Percentiles rank a stretch among this genome's conserved stretches.
These are phyloP conservation scores for Russula sp. DNA, from an alignment of 768 basidiomycete genomes.

Conservation along the genomic window DNA sequence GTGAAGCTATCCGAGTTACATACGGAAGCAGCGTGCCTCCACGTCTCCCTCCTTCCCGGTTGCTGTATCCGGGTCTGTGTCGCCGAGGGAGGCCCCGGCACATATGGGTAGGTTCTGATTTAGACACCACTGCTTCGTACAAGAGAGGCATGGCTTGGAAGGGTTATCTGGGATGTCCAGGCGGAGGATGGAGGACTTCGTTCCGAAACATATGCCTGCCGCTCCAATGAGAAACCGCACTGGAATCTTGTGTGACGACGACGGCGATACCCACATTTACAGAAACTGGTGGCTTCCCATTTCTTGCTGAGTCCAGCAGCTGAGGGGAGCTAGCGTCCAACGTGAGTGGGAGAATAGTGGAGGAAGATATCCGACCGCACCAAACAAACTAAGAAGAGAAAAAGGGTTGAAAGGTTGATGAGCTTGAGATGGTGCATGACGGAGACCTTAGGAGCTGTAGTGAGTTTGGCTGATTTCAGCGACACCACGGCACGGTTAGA, in stretches of 20 bases:
- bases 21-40: conserved; percentile 93
- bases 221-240: background rate
- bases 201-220: conserved; percentile 84
- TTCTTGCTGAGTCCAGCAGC: conserved; percentile 47
- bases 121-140: conserved; percentile 93
- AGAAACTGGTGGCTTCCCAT: conserved; percentile 89
- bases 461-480: too few relatives aligned
- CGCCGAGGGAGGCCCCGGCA: conserved; percentile 72
- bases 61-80: conserved; percentile 86
- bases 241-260: background rate
- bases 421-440: conserved; percentile 1
- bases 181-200: conserved; percentile 81
- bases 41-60: conserved; percentile 95
- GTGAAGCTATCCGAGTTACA: conserved; percentile 29
- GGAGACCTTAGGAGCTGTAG: too few relatives aligned
- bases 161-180: conserved; percentile 78
- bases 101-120: conserved; percentile 87
- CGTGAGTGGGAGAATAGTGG: background rate
- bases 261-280: conserved; percentile 60
- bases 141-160: conserved; percentile 85
- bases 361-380: conserved; percentile 19
- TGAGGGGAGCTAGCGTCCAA: conserved; percentile 33
- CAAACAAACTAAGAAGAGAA: conserved; percentile 14
- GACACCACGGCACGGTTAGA: too few relatives aligned
- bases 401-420: background rate